phyloP scores from a whole-genome alignment of 352 stramenopile species.

The Phytophthora macrochlamydospora region DNA sequence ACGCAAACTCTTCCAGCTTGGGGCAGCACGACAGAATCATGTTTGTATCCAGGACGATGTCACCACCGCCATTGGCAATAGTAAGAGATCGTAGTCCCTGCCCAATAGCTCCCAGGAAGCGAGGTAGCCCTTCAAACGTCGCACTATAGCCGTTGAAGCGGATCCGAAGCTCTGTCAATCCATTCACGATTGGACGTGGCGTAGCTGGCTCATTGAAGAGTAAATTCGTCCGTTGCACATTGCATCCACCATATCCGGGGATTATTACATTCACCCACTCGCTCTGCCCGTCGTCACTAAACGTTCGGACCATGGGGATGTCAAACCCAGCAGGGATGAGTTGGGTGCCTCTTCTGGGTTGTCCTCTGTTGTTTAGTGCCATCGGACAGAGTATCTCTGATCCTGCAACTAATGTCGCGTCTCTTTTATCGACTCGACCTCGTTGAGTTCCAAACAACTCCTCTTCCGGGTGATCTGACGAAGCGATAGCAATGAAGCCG shows the following conservation, averaged over 20 bases:
- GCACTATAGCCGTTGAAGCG: neutral
- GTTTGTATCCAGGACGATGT: neutral
- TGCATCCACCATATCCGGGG: neutral
- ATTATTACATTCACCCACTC: neutral
- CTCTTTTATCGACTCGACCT: neutral
- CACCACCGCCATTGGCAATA: neutral
- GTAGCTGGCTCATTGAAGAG: neutral
- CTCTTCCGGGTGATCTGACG: neutral
- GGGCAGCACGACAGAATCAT: neutral
- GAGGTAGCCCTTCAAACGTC: neutral
- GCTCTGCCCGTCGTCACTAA: neutral
- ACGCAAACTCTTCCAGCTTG: neutral
- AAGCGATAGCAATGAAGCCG: neutral
- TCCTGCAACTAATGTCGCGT: neutral
- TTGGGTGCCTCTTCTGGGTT: neutral
- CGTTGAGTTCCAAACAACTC: neutral
- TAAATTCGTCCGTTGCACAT: neutral
- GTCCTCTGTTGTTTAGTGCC: neutral
- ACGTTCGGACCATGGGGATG: neutral
- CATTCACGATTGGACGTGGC: neutral
- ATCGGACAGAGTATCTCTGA: neutral
- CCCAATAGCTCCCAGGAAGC: neutral
- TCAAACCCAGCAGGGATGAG: neutral
- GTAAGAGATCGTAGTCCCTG: neutral
- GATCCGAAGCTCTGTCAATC: neutral